These are phyloP conservation scores for Immersiporthe knoxdaviesiana DNA, from an alignment of 2,329 filamentous ascomycete genomes.

Conservation along the genomic window DNA sequence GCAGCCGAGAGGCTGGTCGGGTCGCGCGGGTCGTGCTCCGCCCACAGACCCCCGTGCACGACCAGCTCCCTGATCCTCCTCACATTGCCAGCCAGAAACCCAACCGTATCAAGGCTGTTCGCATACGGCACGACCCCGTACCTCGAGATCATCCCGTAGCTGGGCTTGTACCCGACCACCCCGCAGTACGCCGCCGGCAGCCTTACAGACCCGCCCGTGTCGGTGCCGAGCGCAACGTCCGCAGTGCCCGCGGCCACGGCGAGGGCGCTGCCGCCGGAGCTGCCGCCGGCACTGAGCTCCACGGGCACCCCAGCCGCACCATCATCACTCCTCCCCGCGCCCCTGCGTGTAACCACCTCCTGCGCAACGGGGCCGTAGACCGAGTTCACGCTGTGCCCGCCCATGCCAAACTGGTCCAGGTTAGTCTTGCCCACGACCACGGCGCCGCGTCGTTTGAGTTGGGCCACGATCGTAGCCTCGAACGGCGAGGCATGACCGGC, in stretches of 20 bases:
- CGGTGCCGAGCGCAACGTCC: constrained; percentile 78
- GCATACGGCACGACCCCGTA: constrained; percentile 90
- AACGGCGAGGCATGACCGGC: constrained; percentile 73
- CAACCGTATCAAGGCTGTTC: constrained; percentile 90
- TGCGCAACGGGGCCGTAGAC: constrained; percentile 35
- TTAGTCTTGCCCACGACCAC: constrained; percentile 80
- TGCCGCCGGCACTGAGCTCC: constrained; percentile 75
- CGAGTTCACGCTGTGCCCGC: constrained; percentile 40
- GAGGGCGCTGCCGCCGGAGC: constrained; percentile 90
- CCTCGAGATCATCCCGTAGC: constrained; percentile 83
- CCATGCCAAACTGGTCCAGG: constrained; percentile 69
- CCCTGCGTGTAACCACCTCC: constrained; percentile 30
- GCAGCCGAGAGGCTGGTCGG: constrained; percentile 69
- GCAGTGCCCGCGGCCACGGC: constrained; percentile 69
- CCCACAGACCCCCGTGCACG: constrained; percentile 52
- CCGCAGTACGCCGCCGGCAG: constrained; percentile 87
- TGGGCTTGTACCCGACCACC: constrained; percentile 85
- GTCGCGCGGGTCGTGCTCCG: constrained; percentile 67
- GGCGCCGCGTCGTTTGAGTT: constrained; percentile 66
- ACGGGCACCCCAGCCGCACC: constrained; percentile 27
- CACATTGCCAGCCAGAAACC: constrained; percentile 66
- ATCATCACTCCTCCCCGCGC: constrained; percentile 29
- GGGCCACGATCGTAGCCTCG: constrained; percentile 77
- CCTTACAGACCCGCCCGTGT: constrained; percentile 88
- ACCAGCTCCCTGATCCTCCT: constrained; percentile 55